Evolutionary conservation across 495 filamentous ascomycete genomes (phyloP).

Genomic region (Pyrenula aspistea): DNA sequence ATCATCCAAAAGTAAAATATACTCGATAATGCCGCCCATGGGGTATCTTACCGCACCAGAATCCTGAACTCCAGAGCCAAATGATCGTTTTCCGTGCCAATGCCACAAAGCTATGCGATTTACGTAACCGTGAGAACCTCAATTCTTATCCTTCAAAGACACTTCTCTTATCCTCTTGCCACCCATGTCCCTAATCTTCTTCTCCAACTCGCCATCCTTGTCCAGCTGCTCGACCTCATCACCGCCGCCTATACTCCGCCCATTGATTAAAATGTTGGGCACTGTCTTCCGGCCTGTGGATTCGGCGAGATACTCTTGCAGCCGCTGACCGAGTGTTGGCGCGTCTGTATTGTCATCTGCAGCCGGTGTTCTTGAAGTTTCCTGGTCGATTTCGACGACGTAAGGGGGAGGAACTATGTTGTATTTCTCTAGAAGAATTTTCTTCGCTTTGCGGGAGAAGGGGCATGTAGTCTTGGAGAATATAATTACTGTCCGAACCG

Average conservation of each 20-base stretch:
- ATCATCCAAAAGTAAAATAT: too few relatives aligned
- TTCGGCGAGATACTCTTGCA: constrained; percentile 58
- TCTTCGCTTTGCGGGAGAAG: constrained; percentile 70
- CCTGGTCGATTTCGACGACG: constrained; percentile 83
- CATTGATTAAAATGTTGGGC: constrained; percentile 82
- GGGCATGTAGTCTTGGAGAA: constrained; percentile 94
- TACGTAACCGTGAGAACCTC: too few relatives aligned
- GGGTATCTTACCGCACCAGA: neutral
- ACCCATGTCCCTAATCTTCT: constrained; percentile 60
- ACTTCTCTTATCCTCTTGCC: constrained; percentile 55
- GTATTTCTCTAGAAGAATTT: constrained; percentile 70
- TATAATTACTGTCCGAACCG: constrained; percentile 65
- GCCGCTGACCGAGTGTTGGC: constrained; percentile 44
- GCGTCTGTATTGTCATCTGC: neutral
- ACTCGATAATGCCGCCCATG: neutral
- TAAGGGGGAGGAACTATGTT: constrained; percentile 68
- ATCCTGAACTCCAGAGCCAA: neutral
- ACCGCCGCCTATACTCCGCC: constrained; percentile 79
- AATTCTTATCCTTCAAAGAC: neutral
- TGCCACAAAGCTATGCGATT: too few relatives aligned
- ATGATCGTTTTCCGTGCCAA: too few relatives aligned
- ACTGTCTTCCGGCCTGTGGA: constrained; percentile 77
- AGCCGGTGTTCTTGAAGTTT: constrained; percentile 18
- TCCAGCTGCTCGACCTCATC: constrained; percentile 75
- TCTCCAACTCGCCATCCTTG: constrained; percentile 50